Evolutionary conservation across 108 stramenopile species (phyloP), one percentile per base, ranked within the genome.

Genomic region (Nitzschia inconspicua): DNA sequence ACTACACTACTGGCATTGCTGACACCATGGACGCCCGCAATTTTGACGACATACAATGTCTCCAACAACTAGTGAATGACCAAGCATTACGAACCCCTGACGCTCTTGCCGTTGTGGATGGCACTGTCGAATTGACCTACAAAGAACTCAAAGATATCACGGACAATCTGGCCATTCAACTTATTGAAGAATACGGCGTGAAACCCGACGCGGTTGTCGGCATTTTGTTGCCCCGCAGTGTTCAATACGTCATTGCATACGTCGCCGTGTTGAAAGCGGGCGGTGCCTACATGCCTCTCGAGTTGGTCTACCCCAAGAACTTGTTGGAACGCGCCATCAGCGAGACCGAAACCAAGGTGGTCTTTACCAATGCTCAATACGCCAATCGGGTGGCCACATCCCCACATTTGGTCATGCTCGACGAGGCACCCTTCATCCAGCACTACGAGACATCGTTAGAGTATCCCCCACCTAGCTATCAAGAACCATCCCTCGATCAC

Each of bases 261-360:
- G 54, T 89, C 34, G 84, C 83, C 16, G 71, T 78, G 0, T 60
- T 80, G 47, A 86, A 81, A 72, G 86, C 84, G 10, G 75, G 77
- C 4, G 82, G 75, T 23, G 74, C 67, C 16, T 89, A 86, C 73
- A 79, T 84, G 74, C 83, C 85, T 11, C 53, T 89, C 16, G 88
- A 86, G 36, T 44, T 83, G 44, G 88, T 73, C n/a, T 89, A 89
- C 51, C 88, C 88, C 27, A 82, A 71, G 25, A 68, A 60, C 13
- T 57, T 89, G 51, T 59, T 89, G 47, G 71, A 76, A 59, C 56
- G 78, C 2, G 88, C 82, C 28, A 36, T 89, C 6, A 32, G 56
- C 28, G 70, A 82, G 14, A 68, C 75, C 14, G 55, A 75, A 23
- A 67, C 83, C 14, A 63, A 63, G 7, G 79, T 79, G 0, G 76